Evolutionary conservation across 2,329 filamentous ascomycete genomes (phyloP).

Genomic region (Colletotrichum navitas): DNA sequence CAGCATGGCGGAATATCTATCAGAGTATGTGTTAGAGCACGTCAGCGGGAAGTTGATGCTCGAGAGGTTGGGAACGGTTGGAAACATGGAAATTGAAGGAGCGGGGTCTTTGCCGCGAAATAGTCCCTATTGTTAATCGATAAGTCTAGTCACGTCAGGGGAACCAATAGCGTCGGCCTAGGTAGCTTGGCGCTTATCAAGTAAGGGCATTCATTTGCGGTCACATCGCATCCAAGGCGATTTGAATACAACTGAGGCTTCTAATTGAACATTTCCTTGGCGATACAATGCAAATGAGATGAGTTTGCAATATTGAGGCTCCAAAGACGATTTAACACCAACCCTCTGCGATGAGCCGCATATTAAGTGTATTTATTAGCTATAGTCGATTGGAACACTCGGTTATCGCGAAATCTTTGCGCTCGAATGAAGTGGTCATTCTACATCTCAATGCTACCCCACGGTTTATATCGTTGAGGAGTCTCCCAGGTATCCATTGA

Average conservation of each 20-base stretch:
- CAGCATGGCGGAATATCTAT: not conserved
- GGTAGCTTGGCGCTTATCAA: not conserved
- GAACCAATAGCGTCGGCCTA: not conserved
- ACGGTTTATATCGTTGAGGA: not conserved
- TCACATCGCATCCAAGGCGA: not conserved
- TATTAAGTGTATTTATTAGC: rapidly evolving
- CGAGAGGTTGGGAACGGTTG: rapidly evolving
- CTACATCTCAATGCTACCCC: not conserved
- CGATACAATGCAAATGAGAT: not conserved
- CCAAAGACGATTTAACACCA: not conserved
- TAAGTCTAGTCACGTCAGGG: not conserved
- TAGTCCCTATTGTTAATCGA: not conserved
- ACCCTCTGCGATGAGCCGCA: not conserved
- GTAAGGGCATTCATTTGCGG: not conserved
- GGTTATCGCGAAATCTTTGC: not conserved
- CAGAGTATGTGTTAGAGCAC: not conserved
- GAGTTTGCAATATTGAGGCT: not conserved
- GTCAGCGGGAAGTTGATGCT: not conserved
- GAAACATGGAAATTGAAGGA: not conserved
- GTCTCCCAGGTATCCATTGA: not conserved
- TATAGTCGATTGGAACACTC: not conserved
- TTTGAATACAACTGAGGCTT: not conserved
- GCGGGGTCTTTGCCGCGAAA: not conserved
- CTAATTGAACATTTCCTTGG: too few species aligned
- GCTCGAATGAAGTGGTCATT: not conserved